phyloP scores from a whole-genome alignment of 148 eudicot species.

The Amaranthus cruentus region DNA sequence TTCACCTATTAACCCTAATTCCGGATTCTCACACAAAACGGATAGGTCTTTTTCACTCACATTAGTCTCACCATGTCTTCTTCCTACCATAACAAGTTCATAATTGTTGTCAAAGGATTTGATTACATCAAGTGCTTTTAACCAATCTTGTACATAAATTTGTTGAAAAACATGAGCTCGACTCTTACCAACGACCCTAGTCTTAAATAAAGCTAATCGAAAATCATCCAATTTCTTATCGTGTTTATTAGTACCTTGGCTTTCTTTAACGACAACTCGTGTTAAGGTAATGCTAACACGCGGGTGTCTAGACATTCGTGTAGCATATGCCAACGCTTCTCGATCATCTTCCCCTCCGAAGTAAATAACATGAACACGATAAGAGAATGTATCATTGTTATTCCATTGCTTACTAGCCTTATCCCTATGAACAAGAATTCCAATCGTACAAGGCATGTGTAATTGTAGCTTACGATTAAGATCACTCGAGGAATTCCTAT shows the following conservation, averaged over 20 bases:
- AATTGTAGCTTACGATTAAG: slow-evolving; percentile 20
- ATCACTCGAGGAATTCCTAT: neutral
- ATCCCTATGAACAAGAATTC: slow-evolving; percentile 25
- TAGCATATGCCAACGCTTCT: slow-evolving; percentile 24
- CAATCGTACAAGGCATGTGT: slow-evolving; percentile 22
- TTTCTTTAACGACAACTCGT: slow-evolving; percentile 5
- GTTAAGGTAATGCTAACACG: slow-evolving; percentile 16
- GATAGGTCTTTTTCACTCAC: slow-evolving; percentile 1
- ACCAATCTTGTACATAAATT: slow-evolving; percentile 15
- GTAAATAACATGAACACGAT: slow-evolving; percentile 16
- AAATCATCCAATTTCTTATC: neutral
- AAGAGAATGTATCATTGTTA: neutral
- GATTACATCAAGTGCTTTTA: slow-evolving; percentile 18
- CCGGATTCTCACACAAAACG: slow-evolving; percentile 26
- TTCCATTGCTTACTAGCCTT: neutral
- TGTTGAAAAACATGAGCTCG: slow-evolving; percentile 7
- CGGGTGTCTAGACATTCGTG: slow-evolving; percentile 21
- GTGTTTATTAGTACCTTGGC: neutral
- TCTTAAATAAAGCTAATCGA: slow-evolving; percentile 17
- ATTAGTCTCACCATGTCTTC: slow-evolving; percentile 12
- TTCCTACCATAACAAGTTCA: slow-evolving; percentile 24
- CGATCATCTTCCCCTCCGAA: slow-evolving; percentile 28
- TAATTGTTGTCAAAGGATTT: slow-evolving; percentile 13
- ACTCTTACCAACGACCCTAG: neutral
- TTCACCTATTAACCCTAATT: slow-evolving; percentile 30